These are phyloP conservation scores for Phytophthora parvispora DNA, from an alignment of 352 stramenopile genomes.

Conservation along the genomic window DNA sequence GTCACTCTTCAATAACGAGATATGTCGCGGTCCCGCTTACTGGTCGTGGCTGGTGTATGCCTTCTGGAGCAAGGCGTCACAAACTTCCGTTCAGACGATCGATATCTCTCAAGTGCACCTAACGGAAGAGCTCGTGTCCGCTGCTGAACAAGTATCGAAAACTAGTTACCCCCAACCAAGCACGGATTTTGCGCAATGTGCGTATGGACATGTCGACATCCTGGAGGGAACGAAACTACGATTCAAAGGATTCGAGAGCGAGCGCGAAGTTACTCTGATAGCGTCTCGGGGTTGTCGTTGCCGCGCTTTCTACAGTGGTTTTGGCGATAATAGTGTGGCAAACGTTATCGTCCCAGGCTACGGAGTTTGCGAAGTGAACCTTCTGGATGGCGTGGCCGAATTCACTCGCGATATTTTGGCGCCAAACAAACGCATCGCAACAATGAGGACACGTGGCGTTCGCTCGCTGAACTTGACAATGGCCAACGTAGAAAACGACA, in stretches of 20 bases:
- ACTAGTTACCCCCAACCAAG: neutral
- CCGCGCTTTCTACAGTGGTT: neutral
- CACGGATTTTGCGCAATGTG: neutral
- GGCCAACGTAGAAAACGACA: neutral
- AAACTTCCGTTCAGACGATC: neutral
- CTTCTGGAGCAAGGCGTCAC: neutral
- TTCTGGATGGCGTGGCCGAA: neutral
- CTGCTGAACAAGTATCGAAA: neutral
- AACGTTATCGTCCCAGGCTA: neutral
- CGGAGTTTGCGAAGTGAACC: neutral
- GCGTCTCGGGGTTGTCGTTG: neutral
- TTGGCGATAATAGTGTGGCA: neutral
- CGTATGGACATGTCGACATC: neutral
- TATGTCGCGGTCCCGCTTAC: neutral
- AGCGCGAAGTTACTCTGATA: neutral
- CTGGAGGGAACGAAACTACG: neutral
- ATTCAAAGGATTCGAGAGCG: neutral
- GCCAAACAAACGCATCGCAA: neutral
- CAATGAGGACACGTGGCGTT: neutral
- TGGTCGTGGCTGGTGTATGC: conserved; percentile 1
- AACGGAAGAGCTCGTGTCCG: neutral
- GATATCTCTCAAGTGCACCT: neutral
- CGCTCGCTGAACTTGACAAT: neutral
- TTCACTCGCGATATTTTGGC: neutral
- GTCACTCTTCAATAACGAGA: neutral